A percentile compares a stretch with the other conserved stretches of the same genome.
Conservation (phyloP, 768 basidiomycete species). For the Tulasnella calospora region DNA sequence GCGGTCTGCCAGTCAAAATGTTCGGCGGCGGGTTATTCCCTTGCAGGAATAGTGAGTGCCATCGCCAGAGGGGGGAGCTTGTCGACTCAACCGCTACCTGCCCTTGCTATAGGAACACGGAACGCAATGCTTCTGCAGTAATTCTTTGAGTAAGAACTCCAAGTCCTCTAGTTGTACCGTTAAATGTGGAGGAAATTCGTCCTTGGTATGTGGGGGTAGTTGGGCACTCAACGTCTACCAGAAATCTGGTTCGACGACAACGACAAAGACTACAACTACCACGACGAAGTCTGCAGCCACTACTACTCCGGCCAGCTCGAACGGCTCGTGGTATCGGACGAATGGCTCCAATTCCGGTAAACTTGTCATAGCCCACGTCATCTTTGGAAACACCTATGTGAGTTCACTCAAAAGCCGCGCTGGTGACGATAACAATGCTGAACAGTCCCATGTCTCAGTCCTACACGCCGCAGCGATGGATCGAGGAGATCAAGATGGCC, state of each 20-base stretch:
- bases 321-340: conserved; percentile 6
- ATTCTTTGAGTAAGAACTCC: background rate
- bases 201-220: background rate
- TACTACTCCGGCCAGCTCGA: background rate
- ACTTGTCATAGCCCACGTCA: conserved; percentile 31
- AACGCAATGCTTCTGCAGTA: background rate
- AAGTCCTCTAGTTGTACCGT: background rate
- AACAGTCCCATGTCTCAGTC: background rate
- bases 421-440: background rate
- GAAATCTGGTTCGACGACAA: background rate
- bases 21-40: background rate
- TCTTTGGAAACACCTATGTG: conserved; percentile 34
- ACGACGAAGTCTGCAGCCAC: background rate
- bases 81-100: too few relatives aligned
- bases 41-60: background rate
- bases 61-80: too few relatives aligned
- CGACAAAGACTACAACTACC: background rate
- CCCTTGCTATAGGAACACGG: background rate
- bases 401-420: background rate
- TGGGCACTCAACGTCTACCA: background rate
- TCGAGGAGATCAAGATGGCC: conserved; percentile 29
- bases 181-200: background rate
- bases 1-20: background rate
- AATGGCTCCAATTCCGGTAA: conserved; percentile 26
- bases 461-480: conserved; percentile 27